Conservation (phyloP, 139 green algal genomes). For the Pedinophyceae sp. region DNA sequence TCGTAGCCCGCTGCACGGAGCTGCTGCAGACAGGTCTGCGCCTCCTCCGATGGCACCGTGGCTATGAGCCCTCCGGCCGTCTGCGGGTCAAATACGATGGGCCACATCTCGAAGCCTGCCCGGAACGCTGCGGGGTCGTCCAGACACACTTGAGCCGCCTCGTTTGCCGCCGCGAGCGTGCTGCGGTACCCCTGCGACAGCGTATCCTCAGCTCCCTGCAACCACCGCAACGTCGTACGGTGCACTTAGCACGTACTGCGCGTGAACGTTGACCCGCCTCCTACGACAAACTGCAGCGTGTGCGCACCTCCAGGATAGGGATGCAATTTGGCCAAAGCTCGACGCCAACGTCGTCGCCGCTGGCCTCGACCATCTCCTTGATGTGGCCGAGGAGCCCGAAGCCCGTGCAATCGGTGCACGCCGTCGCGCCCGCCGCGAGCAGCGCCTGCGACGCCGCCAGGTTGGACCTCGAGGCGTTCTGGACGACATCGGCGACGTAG, state of each 20-base stretch:
- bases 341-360: too few species aligned
- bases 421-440: constrained; percentile 30
- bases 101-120: too few species aligned
- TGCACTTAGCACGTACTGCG: too few species aligned
- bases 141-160: too few species aligned
- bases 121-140: too few species aligned
- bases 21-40: background rate
- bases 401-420: constrained; percentile 80
- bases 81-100: constrained; percentile 8
- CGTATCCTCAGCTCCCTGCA: too few species aligned
- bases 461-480: constrained; percentile 21
- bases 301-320: background rate
- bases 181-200: too few species aligned
- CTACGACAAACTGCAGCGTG: too few species aligned
- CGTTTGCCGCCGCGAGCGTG: too few species aligned
- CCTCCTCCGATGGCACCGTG: background rate
- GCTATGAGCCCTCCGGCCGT: constrained; percentile 5
- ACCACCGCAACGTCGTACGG: too few species aligned
- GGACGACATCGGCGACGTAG: constrained; percentile 18
- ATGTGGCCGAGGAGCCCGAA: constrained; percentile 79
- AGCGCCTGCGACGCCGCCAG: constrained; percentile 22
- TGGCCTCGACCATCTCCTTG: constrained; percentile 44
- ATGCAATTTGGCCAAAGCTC: background rate
- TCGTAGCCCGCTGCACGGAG: background rate
- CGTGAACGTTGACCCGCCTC: background rate